Conservation (phyloP, 2,329 filamentous ascomycete species). For the Didymella keratinophila region DNA sequence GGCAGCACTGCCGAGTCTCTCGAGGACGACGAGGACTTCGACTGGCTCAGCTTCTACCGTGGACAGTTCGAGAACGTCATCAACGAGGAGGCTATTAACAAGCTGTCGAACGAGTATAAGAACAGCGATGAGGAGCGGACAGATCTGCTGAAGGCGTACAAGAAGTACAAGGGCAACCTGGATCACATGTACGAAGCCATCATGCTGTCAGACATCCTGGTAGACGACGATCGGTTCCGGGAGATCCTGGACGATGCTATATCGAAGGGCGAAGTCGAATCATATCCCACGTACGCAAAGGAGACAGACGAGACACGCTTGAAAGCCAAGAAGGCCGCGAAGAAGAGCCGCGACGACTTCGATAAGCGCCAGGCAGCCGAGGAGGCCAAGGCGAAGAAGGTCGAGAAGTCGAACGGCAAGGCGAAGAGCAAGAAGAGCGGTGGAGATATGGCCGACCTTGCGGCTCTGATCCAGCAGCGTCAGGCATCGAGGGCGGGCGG, state of each 20-base stretch:
- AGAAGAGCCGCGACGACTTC: slow-evolving; percentile 50
- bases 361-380: slow-evolving; percentile 61
- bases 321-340: slow-evolving; percentile 46
- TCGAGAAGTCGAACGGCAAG: slow-evolving; percentile 51
- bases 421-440: slow-evolving; percentile 42
- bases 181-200: slow-evolving; percentile 79
- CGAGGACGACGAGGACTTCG: slow-evolving; percentile 75
- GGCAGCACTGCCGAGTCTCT: slow-evolving; percentile 88
- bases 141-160: slow-evolving; percentile 80
- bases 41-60: slow-evolving; percentile 90
- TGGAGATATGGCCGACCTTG: slow-evolving; percentile 47
- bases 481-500: slow-evolving; percentile 46
- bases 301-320: slow-evolving; percentile 59
- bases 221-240: slow-evolving; percentile 87
- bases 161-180: slow-evolving; percentile 76
- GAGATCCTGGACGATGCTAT: slow-evolving; percentile 84
- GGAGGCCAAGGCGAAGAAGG: slow-evolving; percentile 68
- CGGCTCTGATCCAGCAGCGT: slow-evolving; percentile 49
- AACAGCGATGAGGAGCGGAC: slow-evolving; percentile 82
- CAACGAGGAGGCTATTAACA: slow-evolving; percentile 74
- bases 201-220: slow-evolving; percentile 83
- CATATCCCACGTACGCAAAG: slow-evolving; percentile 72
- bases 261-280: slow-evolving; percentile 69
- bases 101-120: slow-evolving; percentile 81
- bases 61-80: slow-evolving; percentile 82